Base-by-base conservation (phyloP, 176 grass and related monocot genomes). In the Oryza meridionalis region DNA sequence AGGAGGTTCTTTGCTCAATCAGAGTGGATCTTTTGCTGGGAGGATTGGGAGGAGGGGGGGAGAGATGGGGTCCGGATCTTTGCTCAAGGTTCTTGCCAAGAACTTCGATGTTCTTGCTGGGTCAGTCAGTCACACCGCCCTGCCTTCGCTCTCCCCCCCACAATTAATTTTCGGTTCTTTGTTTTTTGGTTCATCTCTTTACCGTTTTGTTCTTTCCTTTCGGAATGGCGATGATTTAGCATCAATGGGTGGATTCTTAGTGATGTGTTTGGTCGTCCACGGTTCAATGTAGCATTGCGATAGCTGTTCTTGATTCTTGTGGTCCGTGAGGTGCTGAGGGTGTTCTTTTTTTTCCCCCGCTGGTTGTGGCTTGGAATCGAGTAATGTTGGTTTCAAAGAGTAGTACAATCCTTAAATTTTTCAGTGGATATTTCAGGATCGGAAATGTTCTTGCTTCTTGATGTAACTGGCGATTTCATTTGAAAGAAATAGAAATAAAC, bases 41-140 rank as follows among this genome's bases (percentile, higher is more conserved):
- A 17, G 19, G 53, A 17, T 31, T 31, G 29, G 29, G 5, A 21
- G 0, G 24, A 8, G 7, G 10, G 25, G 5, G 4, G 14, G 73
- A 6, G 19, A 59, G 59, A 82, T 85, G 82, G 73, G 86, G 22
- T 86, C 90, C 83, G 86, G 82, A 92, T 88, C 86, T 82, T 69
- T 92, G 77, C 78, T 92, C 90, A 92, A 88, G 84, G 84, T 94
- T 46, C 9, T 94, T 16, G 89, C 89, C 73, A 91, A 81, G 69
- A 94, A 89, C 86, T 79, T 91, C 79, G 92, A 94, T 81, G 89
- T 94, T 82, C 86, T 94, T 17, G 92, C 89, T 12, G 92, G 92
- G 89, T 94, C 65, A 29, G 83, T 78, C 51, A 11, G 35, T 37
- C 35, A 5, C 33, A 31, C 58, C 2, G 53, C 21, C 8, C 3